Evolutionary conservation across 768 basidiomycete genomes (phyloP), one percentile per base, ranked within the genome.

Genomic region (Tephrocybe sp.): DNA sequence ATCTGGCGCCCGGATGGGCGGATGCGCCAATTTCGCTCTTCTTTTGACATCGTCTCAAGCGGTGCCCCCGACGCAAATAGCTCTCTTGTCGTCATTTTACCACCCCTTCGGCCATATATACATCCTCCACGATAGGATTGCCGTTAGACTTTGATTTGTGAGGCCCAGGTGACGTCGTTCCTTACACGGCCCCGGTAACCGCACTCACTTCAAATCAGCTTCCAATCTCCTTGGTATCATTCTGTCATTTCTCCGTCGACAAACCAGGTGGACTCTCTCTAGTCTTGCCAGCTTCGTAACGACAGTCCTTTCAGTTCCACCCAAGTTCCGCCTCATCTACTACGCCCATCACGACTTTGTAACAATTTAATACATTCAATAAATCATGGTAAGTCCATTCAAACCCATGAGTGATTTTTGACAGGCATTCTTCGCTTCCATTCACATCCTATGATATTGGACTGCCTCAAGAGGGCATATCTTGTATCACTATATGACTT

Each of bases 311-410:
- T 17, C 21, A 18, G 30, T 26, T 20, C 21, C 26, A 17, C 18
- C 8, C 8, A 36, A 12, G 38, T 26, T 26, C 20, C 24, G 18
- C 10, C 24, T 32, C 26, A 17, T 21, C 20, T 23, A 37, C 21
- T n/a, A n/a, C n/a, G n/a, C n/a, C n/a, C 30, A 8, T 54, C 42
- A 50, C 56, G 40, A 46, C 37, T 11, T 28, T 25, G 48, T 23
- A 55, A 48, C 50, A 48, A 49, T 30, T 42, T 14, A 39, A 17
- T n/a, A 11, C 10, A 4, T 30, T 40, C 32, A 36, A 56, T 50
- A 37, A 58, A 45, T 38, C 17, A 61, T 61, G 60, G 60, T 61
- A 48, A 57, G 60, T 45, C 32, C 36, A 40, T 47, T 28, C 14
- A 39, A n/a, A 6, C 34, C 15, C 12, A 32, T 32, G n/a, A 17